These are phyloP conservation scores for Phaeomoniella chlamydospora DNA, from an alignment of 2,329 filamentous ascomycete species.

Conservation along the genomic window DNA sequence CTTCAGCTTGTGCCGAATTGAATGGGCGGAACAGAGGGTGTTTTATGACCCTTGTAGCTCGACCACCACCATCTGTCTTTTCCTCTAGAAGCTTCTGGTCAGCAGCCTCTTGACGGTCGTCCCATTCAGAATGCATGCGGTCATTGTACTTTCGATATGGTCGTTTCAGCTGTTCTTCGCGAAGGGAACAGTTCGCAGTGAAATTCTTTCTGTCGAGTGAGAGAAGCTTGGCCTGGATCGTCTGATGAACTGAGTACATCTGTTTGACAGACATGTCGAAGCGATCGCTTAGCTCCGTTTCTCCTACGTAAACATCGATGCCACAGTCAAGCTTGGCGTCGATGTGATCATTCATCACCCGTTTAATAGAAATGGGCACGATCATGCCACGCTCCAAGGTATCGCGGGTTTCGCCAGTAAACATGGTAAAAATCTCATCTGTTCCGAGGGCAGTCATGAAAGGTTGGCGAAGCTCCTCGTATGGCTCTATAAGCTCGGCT, in stretches of 20 bases:
- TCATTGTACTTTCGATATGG: slow-evolving; percentile 47
- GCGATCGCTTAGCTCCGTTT: slow-evolving; percentile 60
- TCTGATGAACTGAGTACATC: slow-evolving; percentile 66
- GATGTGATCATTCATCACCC: slow-evolving; percentile 83
- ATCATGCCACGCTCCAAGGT: slow-evolving; percentile 83
- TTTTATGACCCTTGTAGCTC: slow-evolving; percentile 89
- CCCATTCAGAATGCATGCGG: slow-evolving; percentile 63
- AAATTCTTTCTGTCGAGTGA: slow-evolving; percentile 81
- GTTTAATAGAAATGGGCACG: slow-evolving; percentile 72
- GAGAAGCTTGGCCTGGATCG: slow-evolving; percentile 72
- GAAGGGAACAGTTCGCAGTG: slow-evolving; percentile 66
- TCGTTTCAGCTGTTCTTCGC: slow-evolving; percentile 64
- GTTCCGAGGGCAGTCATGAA: slow-evolving; percentile 51
- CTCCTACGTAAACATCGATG: slow-evolving; percentile 75
- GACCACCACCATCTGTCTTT: slow-evolving; percentile 72
- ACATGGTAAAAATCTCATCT: slow-evolving; percentile 86
- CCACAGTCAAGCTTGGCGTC: slow-evolving; percentile 90
- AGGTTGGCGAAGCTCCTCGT: slow-evolving; percentile 79
- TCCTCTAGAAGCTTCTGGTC: slow-evolving; percentile 75
- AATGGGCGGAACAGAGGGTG: slow-evolving; percentile 92
- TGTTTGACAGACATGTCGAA: slow-evolving; percentile 55
- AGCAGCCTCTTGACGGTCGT: slow-evolving; percentile 62
- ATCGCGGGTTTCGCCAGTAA: slow-evolving; percentile 82
- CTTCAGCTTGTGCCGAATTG: slow-evolving; percentile 82
- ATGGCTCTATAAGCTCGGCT: slow-evolving; percentile 80